These are phyloP conservation scores for Leccinum incarnatum DNA, from an alignment of 768 basidiomycete genomes.

Conservation along the genomic window DNA sequence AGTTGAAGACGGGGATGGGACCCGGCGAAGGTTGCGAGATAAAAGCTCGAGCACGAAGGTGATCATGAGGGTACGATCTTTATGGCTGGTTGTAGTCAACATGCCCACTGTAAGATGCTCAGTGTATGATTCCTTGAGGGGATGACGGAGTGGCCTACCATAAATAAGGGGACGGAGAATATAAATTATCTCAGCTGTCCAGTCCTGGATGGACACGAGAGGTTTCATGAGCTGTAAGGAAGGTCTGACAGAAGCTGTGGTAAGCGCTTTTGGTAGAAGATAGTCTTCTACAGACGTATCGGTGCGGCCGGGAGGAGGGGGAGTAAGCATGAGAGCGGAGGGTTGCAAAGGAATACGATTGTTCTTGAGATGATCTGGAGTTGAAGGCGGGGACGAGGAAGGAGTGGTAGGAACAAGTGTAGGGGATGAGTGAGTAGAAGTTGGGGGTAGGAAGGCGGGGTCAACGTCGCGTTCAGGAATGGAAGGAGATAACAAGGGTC, in stretches of 20 bases:
- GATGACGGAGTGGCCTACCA: conserved; percentile 43
- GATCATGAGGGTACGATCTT: conserved; percentile 59
- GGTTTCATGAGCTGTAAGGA: conserved; percentile 64
- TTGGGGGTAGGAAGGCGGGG: conserved; percentile 59
- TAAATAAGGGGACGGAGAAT: conserved; percentile 74
- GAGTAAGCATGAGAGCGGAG: conserved; percentile 54
- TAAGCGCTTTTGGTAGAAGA: conserved; percentile 77
- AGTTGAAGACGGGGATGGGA: conserved; percentile 55
- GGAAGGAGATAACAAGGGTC: conserved; percentile 73
- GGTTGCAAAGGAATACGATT: conserved; percentile 67
- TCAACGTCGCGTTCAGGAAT: conserved; percentile 90
- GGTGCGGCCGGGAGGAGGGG: conserved; percentile 48
- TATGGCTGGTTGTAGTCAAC: conserved; percentile 22
- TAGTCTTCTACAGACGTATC: conserved; percentile 72
- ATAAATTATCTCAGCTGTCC: conserved; percentile 71
- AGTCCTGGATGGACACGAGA: conserved; percentile 64
- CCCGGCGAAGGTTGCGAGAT: conserved; percentile 71
- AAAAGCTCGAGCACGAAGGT: conserved; percentile 69
- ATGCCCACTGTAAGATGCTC: conserved; percentile 19
- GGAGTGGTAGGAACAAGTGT: conserved; percentile 60
- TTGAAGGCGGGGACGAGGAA: conserved; percentile 52
- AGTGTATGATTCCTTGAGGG: conserved; percentile 3
- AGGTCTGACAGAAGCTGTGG: conserved; percentile 67
- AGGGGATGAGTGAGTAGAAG: conserved; percentile 54
- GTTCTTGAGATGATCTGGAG: conserved; percentile 80